Percentiles rank a stretch among this genome's conserved stretches.
phyloP scores from a whole-genome alignment of 306 rosid genomes.

The Albizia julibrissin region DNA sequence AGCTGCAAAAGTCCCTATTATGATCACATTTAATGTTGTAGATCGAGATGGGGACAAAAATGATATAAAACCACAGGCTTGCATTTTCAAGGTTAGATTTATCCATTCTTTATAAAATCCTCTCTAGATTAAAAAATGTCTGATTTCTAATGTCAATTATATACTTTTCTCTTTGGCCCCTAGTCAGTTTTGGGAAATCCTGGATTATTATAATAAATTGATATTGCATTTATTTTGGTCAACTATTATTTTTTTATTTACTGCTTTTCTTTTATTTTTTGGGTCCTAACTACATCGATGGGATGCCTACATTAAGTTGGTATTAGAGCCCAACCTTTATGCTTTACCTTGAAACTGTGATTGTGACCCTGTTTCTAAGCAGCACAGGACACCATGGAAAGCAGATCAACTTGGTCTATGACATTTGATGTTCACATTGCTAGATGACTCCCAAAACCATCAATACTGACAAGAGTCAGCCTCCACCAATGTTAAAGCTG shows the following conservation, averaged over 20 bases:
- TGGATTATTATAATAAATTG: neutral
- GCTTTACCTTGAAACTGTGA: neutral
- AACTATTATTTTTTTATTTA: neutral
- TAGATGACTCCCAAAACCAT: slow-evolving; percentile 3
- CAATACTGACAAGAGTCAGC: neutral
- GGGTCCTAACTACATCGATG: neutral
- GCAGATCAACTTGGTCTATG: neutral
- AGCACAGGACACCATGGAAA: neutral
- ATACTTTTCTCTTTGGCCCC: slow-evolving; percentile 17
- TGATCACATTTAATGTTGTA: slow-evolving; percentile 85
- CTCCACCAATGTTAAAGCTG: neutral
- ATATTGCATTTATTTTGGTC: neutral
- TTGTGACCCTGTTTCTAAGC: neutral
- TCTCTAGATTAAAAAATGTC: slow-evolving; percentile 3
- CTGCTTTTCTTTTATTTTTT: neutral
- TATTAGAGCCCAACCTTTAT: neutral
- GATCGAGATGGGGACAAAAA: slow-evolving; percentile 78
- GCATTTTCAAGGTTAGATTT: slow-evolving; percentile 87
- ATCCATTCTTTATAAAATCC: slow-evolving; percentile 16
- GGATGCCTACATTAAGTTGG: neutral
- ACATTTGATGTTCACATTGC: neutral
- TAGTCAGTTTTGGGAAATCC: neutral
- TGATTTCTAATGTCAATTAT: slow-evolving; percentile 13
- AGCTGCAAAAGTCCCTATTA: slow-evolving; percentile 97
- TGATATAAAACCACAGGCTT: slow-evolving; percentile 86